Evolutionary conservation across 2,329 filamentous ascomycete species (phyloP).

Genomic region (Cadophora sp.): DNA sequence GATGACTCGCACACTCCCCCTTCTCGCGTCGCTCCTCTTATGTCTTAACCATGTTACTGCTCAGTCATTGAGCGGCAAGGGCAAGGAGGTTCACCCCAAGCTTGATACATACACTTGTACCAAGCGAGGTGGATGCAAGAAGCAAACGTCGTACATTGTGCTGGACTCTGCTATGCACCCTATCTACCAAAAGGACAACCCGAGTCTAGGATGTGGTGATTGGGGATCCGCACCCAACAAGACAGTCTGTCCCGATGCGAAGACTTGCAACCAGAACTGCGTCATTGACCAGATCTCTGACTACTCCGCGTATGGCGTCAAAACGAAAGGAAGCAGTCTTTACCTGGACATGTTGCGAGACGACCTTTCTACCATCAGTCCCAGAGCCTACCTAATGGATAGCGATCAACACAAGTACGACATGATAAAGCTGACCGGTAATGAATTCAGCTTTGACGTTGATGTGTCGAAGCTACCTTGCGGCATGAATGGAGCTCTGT

Average conservation of each 20-base stretch:
- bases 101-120: constrained; percentile 61
- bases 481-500: constrained; percentile 75
- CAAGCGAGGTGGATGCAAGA: constrained; percentile 54
- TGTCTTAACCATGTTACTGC: constrained; percentile 40
- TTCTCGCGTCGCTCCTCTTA: constrained; percentile 3
- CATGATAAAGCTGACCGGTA: constrained; percentile 60
- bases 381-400: constrained; percentile 53
- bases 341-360: constrained; percentile 43
- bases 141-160: constrained; percentile 56
- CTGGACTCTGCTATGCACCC: constrained; percentile 55
- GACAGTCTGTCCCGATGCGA: constrained; percentile 56
- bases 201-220: constrained; percentile 37
- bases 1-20: constrained; percentile 11
- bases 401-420: constrained; percentile 61
- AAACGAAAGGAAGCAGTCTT: constrained; percentile 47
- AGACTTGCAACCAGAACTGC: constrained; percentile 60
- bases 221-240: constrained; percentile 46
- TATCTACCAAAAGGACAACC: constrained; percentile 52
- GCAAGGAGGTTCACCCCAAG: constrained; percentile 57
- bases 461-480: constrained; percentile 73
- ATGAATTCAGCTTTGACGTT: constrained; percentile 74
- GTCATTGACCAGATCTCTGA: constrained; percentile 58
- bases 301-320: constrained; percentile 54
- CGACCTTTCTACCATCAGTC: constrained; percentile 44
- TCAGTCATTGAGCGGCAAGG: constrained; percentile 49